phyloP scores from a whole-genome alignment of 2,329 filamentous ascomycete species.

The Bisporella sp. region DNA sequence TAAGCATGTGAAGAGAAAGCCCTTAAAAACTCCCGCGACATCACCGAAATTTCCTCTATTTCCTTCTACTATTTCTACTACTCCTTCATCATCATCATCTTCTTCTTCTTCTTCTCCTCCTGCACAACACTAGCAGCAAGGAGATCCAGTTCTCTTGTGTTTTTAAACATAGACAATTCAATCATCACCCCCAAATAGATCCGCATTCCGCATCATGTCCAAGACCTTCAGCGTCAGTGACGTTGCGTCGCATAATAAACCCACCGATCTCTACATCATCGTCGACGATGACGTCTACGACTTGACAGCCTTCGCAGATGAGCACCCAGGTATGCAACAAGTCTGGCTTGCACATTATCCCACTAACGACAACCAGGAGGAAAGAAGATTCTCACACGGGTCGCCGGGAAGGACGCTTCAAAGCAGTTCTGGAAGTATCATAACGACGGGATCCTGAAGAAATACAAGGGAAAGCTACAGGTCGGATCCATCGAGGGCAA shows the following conservation, averaged over 20 bases:
- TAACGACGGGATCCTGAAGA: slow-evolving; percentile 30
- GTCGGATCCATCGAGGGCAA: slow-evolving; percentile 82
- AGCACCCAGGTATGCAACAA: slow-evolving; percentile 60
- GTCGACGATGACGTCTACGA: slow-evolving; percentile 96
- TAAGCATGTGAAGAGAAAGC: too few relatives aligned
- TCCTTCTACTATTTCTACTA: too few relatives aligned
- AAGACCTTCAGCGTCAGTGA: slow-evolving; percentile 79
- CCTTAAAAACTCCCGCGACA: too few relatives aligned
- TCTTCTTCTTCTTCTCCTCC: too few relatives aligned
- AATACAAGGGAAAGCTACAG: slow-evolving; percentile 85
- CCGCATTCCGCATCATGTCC: slow-evolving; percentile 53
- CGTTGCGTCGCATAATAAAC: slow-evolving; percentile 87
- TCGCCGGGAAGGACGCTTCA: slow-evolving; percentile 28
- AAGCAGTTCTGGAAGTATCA: slow-evolving; percentile 31
- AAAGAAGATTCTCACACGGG: slow-evolving; percentile 27
- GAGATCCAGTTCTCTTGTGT: too few relatives aligned
- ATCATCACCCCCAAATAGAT: too few relatives aligned
- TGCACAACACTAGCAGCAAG: too few relatives aligned
- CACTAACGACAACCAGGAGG: slow-evolving; percentile 17
- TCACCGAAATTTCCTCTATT: too few relatives aligned
- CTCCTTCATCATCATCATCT: too few relatives aligned
- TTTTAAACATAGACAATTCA: too few relatives aligned
- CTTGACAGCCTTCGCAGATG: slow-evolving; percentile 79
- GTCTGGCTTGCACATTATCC: slow-evolving; percentile 19
- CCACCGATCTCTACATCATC: slow-evolving; percentile 78